Base-by-base conservation (phyloP, 2,329 filamentous ascomycete species). In the Fusarium transvaalense region DNA sequence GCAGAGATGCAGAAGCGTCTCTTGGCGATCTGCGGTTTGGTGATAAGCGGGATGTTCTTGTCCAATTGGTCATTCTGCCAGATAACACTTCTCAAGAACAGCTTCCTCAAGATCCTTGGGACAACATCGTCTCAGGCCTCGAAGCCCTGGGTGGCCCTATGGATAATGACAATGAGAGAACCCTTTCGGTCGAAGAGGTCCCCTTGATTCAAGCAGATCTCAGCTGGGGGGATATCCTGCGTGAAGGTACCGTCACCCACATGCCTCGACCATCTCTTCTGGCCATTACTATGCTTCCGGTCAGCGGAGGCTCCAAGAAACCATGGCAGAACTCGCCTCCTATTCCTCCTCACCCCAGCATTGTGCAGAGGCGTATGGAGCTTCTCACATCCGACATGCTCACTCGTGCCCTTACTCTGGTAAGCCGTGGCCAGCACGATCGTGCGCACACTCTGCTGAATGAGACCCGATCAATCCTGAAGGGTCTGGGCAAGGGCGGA, bases 331-430 rank as follows among this genome's bases (percentile, higher is more conserved):
- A 84, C 71, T 82, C 85, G 14, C 93, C 94, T 15, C 92, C 94
- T 2, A 99, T 99, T 65, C 96, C 96, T 15, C 95, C 96, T 45
- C 96, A 98, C 76, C 94, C 96, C 6, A 93, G 91, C 66, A 94
- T 99, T 62, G 95, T 99, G 9, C 96, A 99, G 81, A 89, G 96
- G 39, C 91, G 96, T 45, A 99, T 99, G 96, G 96, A 99, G 80
- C 85, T 99, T 31, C 86, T 99, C 54, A 98, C 96, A 4, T 98
- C 95, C 2, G 96, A 99, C 78, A 99, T 99, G 96, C 87, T 99
- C 67, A 97, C 93, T 10, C 87, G 96, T 61, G 94, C 96, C 15
- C 83, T 99, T 64, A 97, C 94, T 0, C 86, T 99, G 21, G 94
- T 98, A 21, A 93, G 93, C 63, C 89, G 94, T 37, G 93, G 93